Evolutionary conservation across 1,284 basidiomycete species (phyloP).

Genomic region (Ceratobasidium sp.): DNA sequence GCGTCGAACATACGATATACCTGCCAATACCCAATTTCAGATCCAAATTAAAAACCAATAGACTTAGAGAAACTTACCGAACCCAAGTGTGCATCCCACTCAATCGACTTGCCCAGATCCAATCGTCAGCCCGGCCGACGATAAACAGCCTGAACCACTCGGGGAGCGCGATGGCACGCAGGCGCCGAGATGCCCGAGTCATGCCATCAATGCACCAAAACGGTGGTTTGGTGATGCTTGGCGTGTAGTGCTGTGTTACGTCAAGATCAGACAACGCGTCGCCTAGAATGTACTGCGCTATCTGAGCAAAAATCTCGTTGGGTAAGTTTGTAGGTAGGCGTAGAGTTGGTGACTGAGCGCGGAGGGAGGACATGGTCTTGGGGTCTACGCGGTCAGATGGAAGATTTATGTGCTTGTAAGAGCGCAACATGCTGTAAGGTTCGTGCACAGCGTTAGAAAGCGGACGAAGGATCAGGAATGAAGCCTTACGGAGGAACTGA

Average conservation of each 20-base stretch:
- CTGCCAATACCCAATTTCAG: constrained; percentile 7
- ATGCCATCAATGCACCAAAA: constrained; percentile 24
- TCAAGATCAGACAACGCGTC: background rate
- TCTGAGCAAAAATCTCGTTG: constrained; percentile 32
- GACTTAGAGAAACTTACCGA: background rate
- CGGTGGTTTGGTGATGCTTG: constrained; percentile 4
- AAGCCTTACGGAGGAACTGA: background rate
- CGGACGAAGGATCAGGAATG: constrained; percentile 2
- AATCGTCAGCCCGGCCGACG: constrained; percentile 22
- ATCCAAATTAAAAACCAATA: constrained; percentile 2
- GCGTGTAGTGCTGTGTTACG: background rate
- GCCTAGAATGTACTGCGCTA: constrained; percentile 6
- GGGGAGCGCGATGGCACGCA: constrained; percentile 21
- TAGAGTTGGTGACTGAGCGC: background rate
- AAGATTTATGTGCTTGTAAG: constrained; percentile 6
- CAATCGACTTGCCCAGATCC: constrained; percentile 23
- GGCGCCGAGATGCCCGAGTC: constrained; percentile 34
- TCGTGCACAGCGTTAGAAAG: constrained; percentile 27
- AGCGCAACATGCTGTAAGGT: background rate
- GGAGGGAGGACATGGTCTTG: background rate
- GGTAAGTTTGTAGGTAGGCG: background rate
- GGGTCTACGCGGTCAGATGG: background rate
- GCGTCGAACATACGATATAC: constrained; percentile 23
- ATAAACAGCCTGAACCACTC: constrained; percentile 36
- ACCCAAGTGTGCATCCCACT: constrained; percentile 32